Percentiles rank a stretch among this genome's conserved stretches.
These are phyloP conservation scores for Aspergillus glaucus DNA, from an alignment of 2,329 filamentous ascomycete genomes.

Conservation along the genomic window DNA sequence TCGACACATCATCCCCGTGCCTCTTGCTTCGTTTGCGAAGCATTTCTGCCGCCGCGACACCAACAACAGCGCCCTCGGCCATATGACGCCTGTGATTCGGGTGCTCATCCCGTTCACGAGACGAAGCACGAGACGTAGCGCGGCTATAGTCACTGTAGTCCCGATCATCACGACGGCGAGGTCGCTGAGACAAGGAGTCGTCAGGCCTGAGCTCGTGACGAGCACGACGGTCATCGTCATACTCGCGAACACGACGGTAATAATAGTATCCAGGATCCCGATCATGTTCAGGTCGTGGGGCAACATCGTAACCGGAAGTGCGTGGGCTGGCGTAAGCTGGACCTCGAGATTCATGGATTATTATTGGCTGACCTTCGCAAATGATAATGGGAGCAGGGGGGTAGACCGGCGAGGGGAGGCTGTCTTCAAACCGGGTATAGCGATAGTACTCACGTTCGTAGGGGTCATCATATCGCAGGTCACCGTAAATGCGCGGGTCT, in stretches of 20 bases:
- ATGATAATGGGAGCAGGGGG: conserved; percentile 46
- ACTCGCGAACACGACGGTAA: conserved; percentile 50
- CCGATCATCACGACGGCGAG: conserved; percentile 28
- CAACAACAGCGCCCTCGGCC: conserved; percentile 57
- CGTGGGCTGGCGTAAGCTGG: conserved; percentile 44
- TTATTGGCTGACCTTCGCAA: conserved; percentile 49
- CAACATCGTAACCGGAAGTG: conserved; percentile 54
- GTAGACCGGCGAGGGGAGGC: conserved; percentile 43
- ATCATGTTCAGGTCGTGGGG: conserved; percentile 52
- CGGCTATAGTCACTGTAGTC: conserved; percentile 57
- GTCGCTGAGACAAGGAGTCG: conserved; percentile 48
- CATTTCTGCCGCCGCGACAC: conserved; percentile 55
- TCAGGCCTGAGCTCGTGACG: conserved; percentile 45
- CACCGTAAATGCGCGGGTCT: conserved; percentile 41
- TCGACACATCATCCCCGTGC: conserved; percentile 50
- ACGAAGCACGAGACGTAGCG: conserved; percentile 53
- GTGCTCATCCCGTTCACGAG: conserved; percentile 30
- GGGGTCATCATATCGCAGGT: conserved; percentile 39
- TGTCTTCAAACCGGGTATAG: conserved; percentile 49
- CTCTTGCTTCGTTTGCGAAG: conserved; percentile 53
- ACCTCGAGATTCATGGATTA: conserved; percentile 49
- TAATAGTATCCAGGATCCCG: conserved; percentile 59
- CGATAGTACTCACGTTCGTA: conserved; percentile 43
- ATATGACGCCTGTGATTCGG: conserved; percentile 51
- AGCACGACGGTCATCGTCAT: conserved; percentile 44